A percentile compares a stretch with the other conserved stretches of the same genome.
Evolutionary conservation across 805 yeast genomes (phyloP).

Genomic region (Saturnispora zaruensis): DNA sequence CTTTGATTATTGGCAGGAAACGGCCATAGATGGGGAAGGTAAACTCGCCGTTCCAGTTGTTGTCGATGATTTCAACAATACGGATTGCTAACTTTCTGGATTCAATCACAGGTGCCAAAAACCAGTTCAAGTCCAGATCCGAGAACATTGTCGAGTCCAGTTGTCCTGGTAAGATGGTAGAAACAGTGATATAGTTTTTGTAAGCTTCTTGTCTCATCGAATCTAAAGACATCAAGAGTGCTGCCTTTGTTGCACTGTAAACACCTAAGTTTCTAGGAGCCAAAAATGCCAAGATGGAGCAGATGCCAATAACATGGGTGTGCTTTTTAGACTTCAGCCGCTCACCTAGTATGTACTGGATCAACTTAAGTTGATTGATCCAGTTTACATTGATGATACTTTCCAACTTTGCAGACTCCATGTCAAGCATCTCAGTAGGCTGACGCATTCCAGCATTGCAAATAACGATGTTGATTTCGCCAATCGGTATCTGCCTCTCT

Average conservation of each 20-base stretch:
- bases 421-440: conserved; percentile 23
- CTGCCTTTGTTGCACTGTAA: conserved; percentile 44
- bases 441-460: conserved; percentile 46
- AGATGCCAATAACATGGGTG: conserved; percentile 34
- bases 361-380: conserved; percentile 35
- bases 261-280: conserved; percentile 41
- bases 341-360: conserved; percentile 23
- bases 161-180: conserved; percentile 45
- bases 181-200: conserved; percentile 22
- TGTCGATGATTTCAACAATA: conserved; percentile 27
- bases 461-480: conserved; percentile 28
- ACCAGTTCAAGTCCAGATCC: conserved; percentile 35
- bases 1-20: conserved; percentile 34
- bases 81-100: conserved; percentile 30
- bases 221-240: conserved; percentile 37
- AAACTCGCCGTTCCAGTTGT: conserved; percentile 36
- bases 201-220: conserved; percentile 35
- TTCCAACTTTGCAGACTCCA: conserved; percentile 20
- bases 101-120: conserved; percentile 42
- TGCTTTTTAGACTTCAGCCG: conserved; percentile 11
- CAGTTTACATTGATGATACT: conserved; percentile 35
- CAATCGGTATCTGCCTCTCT: conserved; percentile 12
- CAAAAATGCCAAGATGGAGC: conserved; percentile 41
- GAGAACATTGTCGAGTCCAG: conserved; percentile 39
- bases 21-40: conserved; percentile 41